A percentile compares a stretch with the other conserved stretches of the same genome.
phyloP scores from a whole-genome alignment of 2,329 filamentous ascomycete genomes.

The Phialophora expanda region DNA sequence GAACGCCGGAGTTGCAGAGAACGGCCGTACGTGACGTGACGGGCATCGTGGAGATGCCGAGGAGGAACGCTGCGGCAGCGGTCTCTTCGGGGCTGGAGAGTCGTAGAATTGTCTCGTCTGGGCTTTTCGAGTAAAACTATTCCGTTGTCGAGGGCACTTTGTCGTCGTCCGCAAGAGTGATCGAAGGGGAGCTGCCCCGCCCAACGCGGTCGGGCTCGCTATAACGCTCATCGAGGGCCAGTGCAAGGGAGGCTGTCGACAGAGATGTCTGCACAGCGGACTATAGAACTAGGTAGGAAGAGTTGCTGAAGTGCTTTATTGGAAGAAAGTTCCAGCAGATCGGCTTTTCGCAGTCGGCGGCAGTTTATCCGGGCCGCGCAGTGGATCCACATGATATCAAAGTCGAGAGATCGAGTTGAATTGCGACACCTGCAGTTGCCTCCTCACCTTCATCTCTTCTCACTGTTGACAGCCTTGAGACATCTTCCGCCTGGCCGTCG shows the following conservation, averaged over 20 bases:
- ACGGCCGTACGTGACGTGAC: conserved; percentile 37
- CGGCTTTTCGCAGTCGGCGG: not conserved
- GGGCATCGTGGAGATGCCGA: conserved; percentile 7
- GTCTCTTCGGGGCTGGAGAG: conserved; percentile 39
- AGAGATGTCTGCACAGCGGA: not conserved
- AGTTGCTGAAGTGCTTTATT: not conserved
- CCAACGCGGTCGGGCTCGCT: conserved; percentile 45
- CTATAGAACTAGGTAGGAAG: not conserved
- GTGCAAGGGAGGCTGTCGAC: not conserved
- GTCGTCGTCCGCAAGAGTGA: conserved; percentile 50
- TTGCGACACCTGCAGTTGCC: conserved; percentile 2
- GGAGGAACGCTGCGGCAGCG: conserved; percentile 37
- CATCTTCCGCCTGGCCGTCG: not conserved
- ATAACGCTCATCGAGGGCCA: conserved; percentile 47
- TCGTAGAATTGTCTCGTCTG: conserved; percentile 48
- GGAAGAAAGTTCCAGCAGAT: conserved; percentile 3
- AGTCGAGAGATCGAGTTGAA: not conserved
- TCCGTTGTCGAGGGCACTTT: conserved; percentile 47
- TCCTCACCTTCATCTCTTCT: not conserved
- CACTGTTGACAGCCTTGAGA: not conserved
- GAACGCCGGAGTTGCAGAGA: conserved; percentile 59
- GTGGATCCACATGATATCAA: conserved; percentile 2
- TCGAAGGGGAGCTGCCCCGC: conserved; percentile 47
- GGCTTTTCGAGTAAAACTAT: conserved; percentile 43
- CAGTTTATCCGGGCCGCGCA: not conserved